A percentile compares a stretch with the other conserved stretches of the same genome.
Evolutionary conservation across 441 rosid genomes (phyloP).

Genomic region (Corymbia calophylla): DNA sequence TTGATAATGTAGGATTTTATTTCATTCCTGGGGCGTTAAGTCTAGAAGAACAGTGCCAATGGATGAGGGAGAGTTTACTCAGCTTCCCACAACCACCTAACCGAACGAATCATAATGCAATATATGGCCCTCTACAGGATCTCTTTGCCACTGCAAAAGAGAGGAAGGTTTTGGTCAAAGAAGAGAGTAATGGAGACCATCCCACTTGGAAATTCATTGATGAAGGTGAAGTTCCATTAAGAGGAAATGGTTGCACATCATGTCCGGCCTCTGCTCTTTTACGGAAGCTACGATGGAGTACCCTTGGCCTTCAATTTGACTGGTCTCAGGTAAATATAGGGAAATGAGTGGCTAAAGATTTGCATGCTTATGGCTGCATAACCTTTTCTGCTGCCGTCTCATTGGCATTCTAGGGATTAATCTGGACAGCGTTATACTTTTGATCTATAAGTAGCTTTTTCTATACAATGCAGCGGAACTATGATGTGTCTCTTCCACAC

Average conservation of each 20-base stretch:
- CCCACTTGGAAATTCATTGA: conserved; percentile 49
- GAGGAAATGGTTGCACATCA: conserved; percentile 32
- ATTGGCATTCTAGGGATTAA: background rate
- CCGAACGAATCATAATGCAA: conserved; percentile 80
- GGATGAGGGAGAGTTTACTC: conserved; percentile 74
- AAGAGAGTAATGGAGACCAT: conserved; percentile 16
- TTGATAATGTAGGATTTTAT: conserved; percentile 54
- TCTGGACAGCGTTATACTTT: background rate
- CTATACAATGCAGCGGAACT: conserved; percentile 52
- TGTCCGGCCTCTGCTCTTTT: conserved; percentile 41
- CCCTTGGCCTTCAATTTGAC: conserved; percentile 87
- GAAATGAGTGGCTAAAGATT: background rate
- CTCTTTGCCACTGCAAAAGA: conserved; percentile 48
- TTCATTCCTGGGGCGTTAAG: conserved; percentile 68
- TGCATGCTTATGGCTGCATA: background rate
- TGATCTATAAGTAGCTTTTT: conserved; percentile 1
- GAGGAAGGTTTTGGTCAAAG: conserved; percentile 48
- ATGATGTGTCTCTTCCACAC: conserved; percentile 70
- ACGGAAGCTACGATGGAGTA: conserved; percentile 88
- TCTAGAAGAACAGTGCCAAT: conserved; percentile 65
- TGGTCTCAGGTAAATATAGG: conserved; percentile 66
- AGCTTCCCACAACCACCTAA: conserved; percentile 85
- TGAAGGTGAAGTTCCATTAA: conserved; percentile 17
- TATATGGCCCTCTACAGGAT: conserved; percentile 66
- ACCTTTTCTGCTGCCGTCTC: background rate